Evolutionary conservation across 139 green algal genomes (phyloP).

Genomic region (Coccomyxa sp.): DNA sequence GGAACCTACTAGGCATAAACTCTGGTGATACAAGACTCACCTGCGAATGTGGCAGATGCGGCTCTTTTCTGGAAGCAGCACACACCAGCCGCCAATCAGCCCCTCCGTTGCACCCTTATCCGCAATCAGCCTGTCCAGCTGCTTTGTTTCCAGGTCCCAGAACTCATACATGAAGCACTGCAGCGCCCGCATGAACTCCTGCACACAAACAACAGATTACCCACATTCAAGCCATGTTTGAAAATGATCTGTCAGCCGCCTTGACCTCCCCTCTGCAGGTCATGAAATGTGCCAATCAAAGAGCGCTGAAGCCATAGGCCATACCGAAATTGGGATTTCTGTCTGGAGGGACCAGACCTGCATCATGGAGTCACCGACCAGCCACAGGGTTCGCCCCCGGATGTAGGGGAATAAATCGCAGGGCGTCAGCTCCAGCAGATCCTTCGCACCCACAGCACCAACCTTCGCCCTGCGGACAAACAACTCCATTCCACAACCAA

Average conservation of each 20-base stretch:
- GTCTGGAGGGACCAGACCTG: background rate
- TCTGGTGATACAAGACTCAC: background rate
- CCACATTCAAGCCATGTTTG: background rate
- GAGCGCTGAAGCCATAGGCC: background rate
- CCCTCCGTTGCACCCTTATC: background rate
- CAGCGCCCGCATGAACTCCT: slow-evolving; percentile 14
- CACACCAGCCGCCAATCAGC: slow-evolving; percentile 1
- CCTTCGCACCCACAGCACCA: background rate
- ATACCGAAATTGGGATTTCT: background rate
- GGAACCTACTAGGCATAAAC: background rate
- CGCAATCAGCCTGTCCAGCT: background rate
- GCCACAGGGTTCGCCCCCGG: slow-evolving; percentile 29
- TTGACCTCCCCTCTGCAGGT: background rate
- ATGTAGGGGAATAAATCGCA: slow-evolving; percentile 35
- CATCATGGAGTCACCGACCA: slow-evolving; percentile 27
- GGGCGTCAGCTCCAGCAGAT: slow-evolving; percentile 20
- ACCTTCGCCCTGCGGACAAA: background rate
- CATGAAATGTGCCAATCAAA: background rate
- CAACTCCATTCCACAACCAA: too few species aligned
- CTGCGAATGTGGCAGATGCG: slow-evolving; percentile 14
- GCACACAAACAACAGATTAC: background rate
- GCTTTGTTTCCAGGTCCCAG: slow-evolving; percentile 13
- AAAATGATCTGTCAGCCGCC: background rate
- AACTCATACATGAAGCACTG: slow-evolving; percentile 24
- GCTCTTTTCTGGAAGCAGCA: background rate